These are phyloP conservation scores for Scheffersomyces parashehatae DNA, from an alignment of 1,139 yeast genomes.

Conservation along the genomic window DNA sequence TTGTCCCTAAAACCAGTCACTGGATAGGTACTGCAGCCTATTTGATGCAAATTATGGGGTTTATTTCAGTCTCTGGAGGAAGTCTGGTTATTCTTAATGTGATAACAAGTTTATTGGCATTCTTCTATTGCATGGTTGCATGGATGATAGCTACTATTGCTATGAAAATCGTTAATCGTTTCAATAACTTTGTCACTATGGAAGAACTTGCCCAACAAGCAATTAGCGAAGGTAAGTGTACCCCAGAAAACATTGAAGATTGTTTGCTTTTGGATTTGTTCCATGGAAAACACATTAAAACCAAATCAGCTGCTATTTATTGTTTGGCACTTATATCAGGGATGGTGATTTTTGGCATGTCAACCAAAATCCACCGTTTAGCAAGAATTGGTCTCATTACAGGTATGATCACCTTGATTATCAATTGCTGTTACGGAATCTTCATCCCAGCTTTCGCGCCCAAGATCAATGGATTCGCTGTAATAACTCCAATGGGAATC, in stretches of 20 bases:
- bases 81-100: constrained; percentile 21
- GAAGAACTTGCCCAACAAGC: constrained; percentile 17
- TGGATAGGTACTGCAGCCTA: constrained; percentile 36
- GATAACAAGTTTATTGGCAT: constrained; percentile 15
- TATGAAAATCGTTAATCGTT: constrained; percentile 23
- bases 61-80: constrained; percentile 32
- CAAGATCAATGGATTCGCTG: constrained; percentile 15
- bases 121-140: constrained; percentile 18
- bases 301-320: constrained; percentile 26
- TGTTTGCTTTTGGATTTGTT: constrained; percentile 26
- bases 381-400: constrained; percentile 22
- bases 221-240: constrained; percentile 30
- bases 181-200: constrained; percentile 28
- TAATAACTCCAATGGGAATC: constrained; percentile 28
- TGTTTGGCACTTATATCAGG: constrained; percentile 27
- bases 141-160: constrained; percentile 29
- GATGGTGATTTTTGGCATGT: constrained; percentile 25
- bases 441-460: constrained; percentile 32
- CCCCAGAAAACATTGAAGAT: constrained; percentile 15
- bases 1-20: constrained; percentile 23
- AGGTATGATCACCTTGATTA: constrained; percentile 23
- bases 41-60: constrained; percentile 29
- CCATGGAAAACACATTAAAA: constrained; percentile 30
- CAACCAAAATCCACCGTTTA: constrained; percentile 20
- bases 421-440: constrained; percentile 26